Evolutionary conservation across 108 stramenopile genomes (phyloP), one percentile per base, ranked within the genome.

Genomic region (Schizochytrium sp.): DNA sequence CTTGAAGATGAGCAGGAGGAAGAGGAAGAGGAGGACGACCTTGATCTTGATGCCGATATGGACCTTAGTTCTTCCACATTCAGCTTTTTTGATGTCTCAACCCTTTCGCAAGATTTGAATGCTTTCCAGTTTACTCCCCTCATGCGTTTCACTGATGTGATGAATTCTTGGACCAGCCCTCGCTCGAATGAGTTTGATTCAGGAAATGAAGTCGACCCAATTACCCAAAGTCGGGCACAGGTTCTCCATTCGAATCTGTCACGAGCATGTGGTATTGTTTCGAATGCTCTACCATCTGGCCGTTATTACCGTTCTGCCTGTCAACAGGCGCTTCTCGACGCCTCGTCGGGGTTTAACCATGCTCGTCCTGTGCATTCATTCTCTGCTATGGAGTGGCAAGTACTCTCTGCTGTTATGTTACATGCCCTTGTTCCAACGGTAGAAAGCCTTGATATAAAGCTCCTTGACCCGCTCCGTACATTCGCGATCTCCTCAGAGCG

Each of bases 151-250:
- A 46, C 72, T 3, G 44, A 46, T 15, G 72, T 44, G 1, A 4
- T 72, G 41, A 46, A 46, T 15, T 15, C 41, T 46, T 72, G 72
- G 72, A 44, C 72, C 17, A 72, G 17, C n/a, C 45, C 72, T 8
- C 41, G 72, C 41, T 42, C 4, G 61, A 4, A 28, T 10, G 42
- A 10, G 8, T 4, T 4, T 10, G 19, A 5, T 28, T 10, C 61
- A 28, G 88, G 12, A 89, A 60, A 28, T 56, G 72, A 72, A 87
- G 58, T 59, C 40, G 53, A 42, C 10, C 87, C 46, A 61, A 89
- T 60, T 60, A 87, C 38, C 69, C 89, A 53, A 38, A 7, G 38
- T 88, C 89, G 88, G 41, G 53, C 64, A 5, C 64, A 69, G 28
- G 64, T 69, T 38, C 64, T 69, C 19, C 64, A 69, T 44, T 28